Conservation (phyloP, 306 rosid species). For the Cajanus cajan region DNA sequence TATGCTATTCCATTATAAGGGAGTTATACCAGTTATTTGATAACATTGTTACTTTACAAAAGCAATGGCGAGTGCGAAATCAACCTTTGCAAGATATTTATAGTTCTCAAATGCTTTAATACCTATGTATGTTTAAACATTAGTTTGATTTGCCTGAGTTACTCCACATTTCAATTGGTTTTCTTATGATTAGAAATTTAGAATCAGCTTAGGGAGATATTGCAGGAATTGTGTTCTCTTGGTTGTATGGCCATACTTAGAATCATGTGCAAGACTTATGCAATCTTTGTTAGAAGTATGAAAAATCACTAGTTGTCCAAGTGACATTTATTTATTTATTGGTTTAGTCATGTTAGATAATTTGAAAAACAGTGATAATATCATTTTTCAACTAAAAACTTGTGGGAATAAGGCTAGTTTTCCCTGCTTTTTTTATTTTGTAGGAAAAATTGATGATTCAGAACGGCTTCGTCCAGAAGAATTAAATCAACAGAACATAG, state of each 20-base stretch:
- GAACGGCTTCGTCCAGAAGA: slow-evolving; percentile 97
- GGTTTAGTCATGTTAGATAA: background rate
- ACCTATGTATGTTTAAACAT: background rate
- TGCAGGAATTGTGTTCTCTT: background rate
- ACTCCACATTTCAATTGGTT: background rate
- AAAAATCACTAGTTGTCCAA: background rate
- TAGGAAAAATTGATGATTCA: slow-evolving; percentile 78
- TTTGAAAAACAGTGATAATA: background rate
- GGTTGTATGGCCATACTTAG: background rate
- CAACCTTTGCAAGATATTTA: background rate
- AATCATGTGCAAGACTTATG: slow-evolving; percentile 6
- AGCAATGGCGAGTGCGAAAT: background rate
- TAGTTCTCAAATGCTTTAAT: background rate
- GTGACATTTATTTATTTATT: background rate
- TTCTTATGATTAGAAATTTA: slow-evolving; percentile 18
- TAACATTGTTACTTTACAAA: background rate
- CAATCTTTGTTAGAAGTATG: slow-evolving; percentile 14
- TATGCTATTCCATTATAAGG: too few relatives aligned
- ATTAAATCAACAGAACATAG: slow-evolving; percentile 93
- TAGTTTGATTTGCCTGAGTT: background rate
- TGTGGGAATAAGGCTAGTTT: background rate
- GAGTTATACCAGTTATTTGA: too few relatives aligned
- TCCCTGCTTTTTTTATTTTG: slow-evolving; percentile 1
- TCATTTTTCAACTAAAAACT: background rate
- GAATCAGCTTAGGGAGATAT: slow-evolving; percentile 16